phyloP scores from a whole-genome alignment of 1,284 basidiomycete species.

The Fomitopsis pinicola region DNA sequence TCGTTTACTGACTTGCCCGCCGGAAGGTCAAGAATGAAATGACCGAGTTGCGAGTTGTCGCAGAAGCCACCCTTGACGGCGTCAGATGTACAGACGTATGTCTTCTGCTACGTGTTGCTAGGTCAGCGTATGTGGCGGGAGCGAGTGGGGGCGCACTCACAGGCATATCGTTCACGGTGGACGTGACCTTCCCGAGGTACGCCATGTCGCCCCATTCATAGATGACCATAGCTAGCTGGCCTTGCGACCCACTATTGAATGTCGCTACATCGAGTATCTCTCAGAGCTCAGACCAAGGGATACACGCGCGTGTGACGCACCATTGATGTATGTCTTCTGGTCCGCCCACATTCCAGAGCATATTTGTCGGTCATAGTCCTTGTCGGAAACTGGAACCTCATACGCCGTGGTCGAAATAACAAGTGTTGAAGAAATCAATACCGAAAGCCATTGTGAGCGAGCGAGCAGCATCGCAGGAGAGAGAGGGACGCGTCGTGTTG shows the following conservation, averaged over 20 bases:
- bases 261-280: slow-evolving; percentile 49
- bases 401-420: slow-evolving; percentile 38
- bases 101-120: slow-evolving; percentile 59
- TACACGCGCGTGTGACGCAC: slow-evolving; percentile 38
- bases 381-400: slow-evolving; percentile 63
- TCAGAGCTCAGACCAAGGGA: slow-evolving; percentile 9
- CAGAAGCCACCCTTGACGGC: slow-evolving; percentile 73
- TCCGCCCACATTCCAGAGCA: slow-evolving; percentile 95
- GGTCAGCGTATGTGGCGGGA: slow-evolving; percentile 9
- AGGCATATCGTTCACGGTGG: slow-evolving; percentile 57
- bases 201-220: slow-evolving; percentile 92
- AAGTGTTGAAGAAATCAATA: slow-evolving; percentile 16
- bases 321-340: slow-evolving; percentile 79
- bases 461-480: slow-evolving; percentile 27
- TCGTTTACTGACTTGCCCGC: slow-evolving; percentile 54
- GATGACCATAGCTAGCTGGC: slow-evolving; percentile 91
- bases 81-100: slow-evolving; percentile 85
- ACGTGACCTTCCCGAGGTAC: slow-evolving; percentile 76
- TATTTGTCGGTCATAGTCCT: slow-evolving; percentile 81
- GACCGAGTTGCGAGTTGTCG: slow-evolving; percentile 63
- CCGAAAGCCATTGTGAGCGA: slow-evolving; percentile 19
- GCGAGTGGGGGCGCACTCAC: slow-evolving; percentile 40
- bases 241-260: slow-evolving; percentile 77
- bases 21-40: slow-evolving; percentile 80
- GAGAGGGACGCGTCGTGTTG: slow-evolving; percentile 20